Conservation (phyloP, 495 filamentous ascomycete species). For the Gamarada debralockiae region DNA sequence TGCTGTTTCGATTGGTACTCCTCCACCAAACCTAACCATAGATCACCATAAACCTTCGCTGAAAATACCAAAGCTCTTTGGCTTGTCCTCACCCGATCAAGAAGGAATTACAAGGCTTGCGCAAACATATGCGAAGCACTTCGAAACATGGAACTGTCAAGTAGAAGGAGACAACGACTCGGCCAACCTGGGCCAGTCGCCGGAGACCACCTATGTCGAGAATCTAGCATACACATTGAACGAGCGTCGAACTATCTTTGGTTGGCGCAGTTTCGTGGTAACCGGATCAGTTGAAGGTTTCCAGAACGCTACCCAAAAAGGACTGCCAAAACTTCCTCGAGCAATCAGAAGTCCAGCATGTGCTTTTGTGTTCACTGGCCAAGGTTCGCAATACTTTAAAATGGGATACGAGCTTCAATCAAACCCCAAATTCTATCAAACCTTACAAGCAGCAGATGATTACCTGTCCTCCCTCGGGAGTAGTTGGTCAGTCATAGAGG, state of each 20-base stretch:
- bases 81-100: not conserved
- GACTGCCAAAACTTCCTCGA: not conserved
- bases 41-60: constrained; percentile 28
- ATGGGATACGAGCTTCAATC: constrained; percentile 40
- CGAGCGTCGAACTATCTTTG: not conserved
- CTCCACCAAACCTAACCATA: not conserved
- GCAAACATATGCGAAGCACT: not conserved
- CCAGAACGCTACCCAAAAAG: not conserved
- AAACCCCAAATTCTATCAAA: not conserved
- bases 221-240: not conserved
- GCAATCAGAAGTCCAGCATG: not conserved
- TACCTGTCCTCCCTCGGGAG: constrained; percentile 34
- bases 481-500: constrained; percentile 30
- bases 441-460: constrained; percentile 27
- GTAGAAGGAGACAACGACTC: too few species aligned
- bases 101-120: not conserved
- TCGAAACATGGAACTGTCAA: too few species aligned
- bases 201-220: not conserved
- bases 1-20: not conserved
- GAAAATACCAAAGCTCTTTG: constrained; percentile 26
- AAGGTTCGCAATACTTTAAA: constrained; percentile 44
- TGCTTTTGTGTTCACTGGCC: constrained; percentile 22
- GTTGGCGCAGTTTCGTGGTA: not conserved
- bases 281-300: not conserved
- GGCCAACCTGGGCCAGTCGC: constrained; percentile 4